These are phyloP conservation scores for Pholiota microspora DNA, from an alignment of 768 basidiomycete species.

Conservation along the genomic window DNA sequence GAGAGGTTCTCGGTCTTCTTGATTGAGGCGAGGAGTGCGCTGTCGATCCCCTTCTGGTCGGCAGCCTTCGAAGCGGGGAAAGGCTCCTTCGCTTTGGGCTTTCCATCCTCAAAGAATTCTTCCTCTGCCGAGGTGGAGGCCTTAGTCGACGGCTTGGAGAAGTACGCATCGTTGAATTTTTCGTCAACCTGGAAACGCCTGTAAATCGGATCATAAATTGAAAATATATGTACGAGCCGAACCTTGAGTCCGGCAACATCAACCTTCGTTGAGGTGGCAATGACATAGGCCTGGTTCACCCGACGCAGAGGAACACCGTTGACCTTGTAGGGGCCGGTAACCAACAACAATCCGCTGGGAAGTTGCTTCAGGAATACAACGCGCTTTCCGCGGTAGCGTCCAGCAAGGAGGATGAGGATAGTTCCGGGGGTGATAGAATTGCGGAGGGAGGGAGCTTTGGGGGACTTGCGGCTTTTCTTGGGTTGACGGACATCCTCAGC, in stretches of 20 bases:
- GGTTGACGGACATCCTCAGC: constrained; percentile 91
- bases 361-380: constrained; percentile 98
- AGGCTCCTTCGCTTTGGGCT: constrained; percentile 84
- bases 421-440: constrained; percentile 90
- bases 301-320: constrained; percentile 98
- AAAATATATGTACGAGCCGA: constrained; percentile 24
- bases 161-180: constrained; percentile 94
- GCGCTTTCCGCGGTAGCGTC: constrained; percentile 96
- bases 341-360: constrained; percentile 86
- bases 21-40: constrained; percentile 74
- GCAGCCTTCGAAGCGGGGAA: constrained; percentile 84
- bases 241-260: constrained; percentile 77
- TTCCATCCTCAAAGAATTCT: constrained; percentile 95
- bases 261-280: constrained; percentile 94
- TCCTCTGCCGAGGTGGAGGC: constrained; percentile 82
- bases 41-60: constrained; percentile 90
- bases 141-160: constrained; percentile 75
- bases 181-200: constrained; percentile 63
- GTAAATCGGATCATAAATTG: constrained; percentile 1
- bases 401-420: constrained; percentile 94
- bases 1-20: constrained; percentile 88
- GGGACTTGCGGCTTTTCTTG: constrained; percentile 89
- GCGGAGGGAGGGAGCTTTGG: constrained; percentile 77
- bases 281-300: constrained; percentile 98
- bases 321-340: constrained; percentile 96